phyloP scores from a whole-genome alignment of 768 basidiomycete species.

The Lactifluus volemus region DNA sequence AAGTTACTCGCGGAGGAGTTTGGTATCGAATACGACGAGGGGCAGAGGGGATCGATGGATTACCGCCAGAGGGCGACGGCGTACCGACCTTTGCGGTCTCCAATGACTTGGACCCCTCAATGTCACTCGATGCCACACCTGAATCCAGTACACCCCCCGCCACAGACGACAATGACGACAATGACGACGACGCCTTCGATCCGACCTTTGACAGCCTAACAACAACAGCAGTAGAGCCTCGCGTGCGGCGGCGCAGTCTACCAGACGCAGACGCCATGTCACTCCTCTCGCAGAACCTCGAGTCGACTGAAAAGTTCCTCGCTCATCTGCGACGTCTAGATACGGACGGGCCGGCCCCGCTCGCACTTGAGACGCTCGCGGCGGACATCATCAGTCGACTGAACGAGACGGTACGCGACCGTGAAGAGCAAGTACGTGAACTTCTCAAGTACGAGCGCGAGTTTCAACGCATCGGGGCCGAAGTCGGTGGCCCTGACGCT shows the following conservation, averaged over 20 bases:
- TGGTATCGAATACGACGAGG: slow-evolving; percentile 84
- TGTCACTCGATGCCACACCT: background rate
- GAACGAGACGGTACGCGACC: slow-evolving; percentile 64
- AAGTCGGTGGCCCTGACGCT: slow-evolving; percentile 69
- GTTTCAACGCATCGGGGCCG: slow-evolving; percentile 65
- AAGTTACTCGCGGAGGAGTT: slow-evolving; percentile 80
- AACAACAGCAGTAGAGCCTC: slow-evolving; percentile 18
- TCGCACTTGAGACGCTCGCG: slow-evolving; percentile 56
- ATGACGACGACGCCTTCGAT: slow-evolving; percentile 27
- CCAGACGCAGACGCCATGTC: slow-evolving; percentile 56
- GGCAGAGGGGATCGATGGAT: slow-evolving; percentile 70
- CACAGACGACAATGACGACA: slow-evolving; percentile 24
- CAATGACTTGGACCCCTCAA: slow-evolving; percentile 24
- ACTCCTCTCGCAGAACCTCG: slow-evolving; percentile 62
- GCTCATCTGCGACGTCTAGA: slow-evolving; percentile 64
- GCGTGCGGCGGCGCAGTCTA: slow-evolving; percentile 27
- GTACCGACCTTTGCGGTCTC: slow-evolving; percentile 28
- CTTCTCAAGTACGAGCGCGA: slow-evolving; percentile 72
- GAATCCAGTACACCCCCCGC: slow-evolving; percentile 11
- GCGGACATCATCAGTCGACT: slow-evolving; percentile 69
- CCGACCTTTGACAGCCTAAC: slow-evolving; percentile 34
- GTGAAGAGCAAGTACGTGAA: slow-evolving; percentile 76
- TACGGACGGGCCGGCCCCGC: slow-evolving; percentile 31
- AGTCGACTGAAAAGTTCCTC: slow-evolving; percentile 71
- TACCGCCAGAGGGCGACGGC: slow-evolving; percentile 18